Evolutionary conservation across 129 eudicot genomes (phyloP).

Genomic region (Daucus carota): DNA sequence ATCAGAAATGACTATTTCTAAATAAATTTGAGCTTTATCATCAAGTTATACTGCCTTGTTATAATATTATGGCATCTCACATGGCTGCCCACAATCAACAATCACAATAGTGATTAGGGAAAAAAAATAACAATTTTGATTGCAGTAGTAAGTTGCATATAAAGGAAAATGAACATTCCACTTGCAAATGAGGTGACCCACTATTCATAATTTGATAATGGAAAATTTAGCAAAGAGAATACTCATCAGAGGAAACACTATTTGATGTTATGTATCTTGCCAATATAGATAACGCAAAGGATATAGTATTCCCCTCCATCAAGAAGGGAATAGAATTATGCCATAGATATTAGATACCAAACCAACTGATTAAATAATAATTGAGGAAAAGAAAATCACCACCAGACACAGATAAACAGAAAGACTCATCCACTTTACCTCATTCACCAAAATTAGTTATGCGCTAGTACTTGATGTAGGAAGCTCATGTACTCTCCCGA

Average conservation of each 20-base stretch:
- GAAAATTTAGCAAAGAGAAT: too few species aligned
- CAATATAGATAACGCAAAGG: background rate
- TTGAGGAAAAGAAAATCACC: background rate
- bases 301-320: background rate
- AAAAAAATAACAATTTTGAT: too few species aligned
- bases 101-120: too few species aligned
- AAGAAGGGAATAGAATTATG: background rate
- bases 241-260: too few species aligned
- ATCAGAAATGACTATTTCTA: background rate
- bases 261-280: too few species aligned
- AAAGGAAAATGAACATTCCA: background rate
- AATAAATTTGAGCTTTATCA: background rate
- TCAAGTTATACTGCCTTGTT: background rate
- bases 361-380: background rate
- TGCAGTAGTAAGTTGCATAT: background rate
- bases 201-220: too few species aligned
- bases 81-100: background rate
- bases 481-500: slow-evolving; percentile 59
- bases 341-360: background rate
- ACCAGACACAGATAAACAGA: background rate
- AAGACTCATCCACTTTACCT: slow-evolving; percentile 14
- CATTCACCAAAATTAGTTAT: slow-evolving; percentile 36
- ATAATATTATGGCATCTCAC: background rate
- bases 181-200: too few species aligned
- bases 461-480: slow-evolving; percentile 25